Evolutionary conservation across 1,284 basidiomycete species (phyloP), one percentile per base, ranked within the genome.

Genomic region (Ustilago bromivora): DNA sequence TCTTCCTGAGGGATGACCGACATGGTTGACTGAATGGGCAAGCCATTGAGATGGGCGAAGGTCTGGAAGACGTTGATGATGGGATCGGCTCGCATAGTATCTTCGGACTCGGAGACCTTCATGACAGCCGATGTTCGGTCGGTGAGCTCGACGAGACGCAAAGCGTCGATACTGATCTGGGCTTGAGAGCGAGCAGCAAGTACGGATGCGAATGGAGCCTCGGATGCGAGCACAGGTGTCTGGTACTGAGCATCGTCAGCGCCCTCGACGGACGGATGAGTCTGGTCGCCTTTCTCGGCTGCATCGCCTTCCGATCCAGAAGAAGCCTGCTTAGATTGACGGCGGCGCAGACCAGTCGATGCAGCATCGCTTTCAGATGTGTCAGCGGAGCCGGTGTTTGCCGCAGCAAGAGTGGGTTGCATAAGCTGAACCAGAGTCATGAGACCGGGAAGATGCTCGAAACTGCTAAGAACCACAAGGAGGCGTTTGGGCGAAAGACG

Each of bases 111-210:
- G 59, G 93, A 91, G 1, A 92, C 93, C 82, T 91, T 92, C 87
- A 96, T 90, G 35, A 96, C 92, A 0, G 93, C 93, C 10, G 93
- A 94, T 0, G 94, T 93, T 73, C 95, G 92, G 60, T 92, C 92
- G 9, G 94, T 93, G 61, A 97, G 89, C 84, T 96, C 95, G 54
- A 84, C 77, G 4, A 83, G 73, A 19, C 82, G 77, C 32, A 84
- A 66, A 7, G 82, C 81, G 31, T 80, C 77, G 61, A 83, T 69
- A 43, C 66, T 74, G 54, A 82, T 78, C 57, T 74, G 62, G 28
- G 74, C 73, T 32, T 51, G 78, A 12, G 61, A 56, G 31, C 64
- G 73, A 7, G 53, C 57, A 1, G 70, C 65, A 7, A 61, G 58
- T 9, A 46, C 54, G 1, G 68, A 71, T 5, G 67, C 71, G 12